Base-by-base conservation (phyloP, 2,329 filamentous ascomycete species). In the Colletotrichum agaves region DNA sequence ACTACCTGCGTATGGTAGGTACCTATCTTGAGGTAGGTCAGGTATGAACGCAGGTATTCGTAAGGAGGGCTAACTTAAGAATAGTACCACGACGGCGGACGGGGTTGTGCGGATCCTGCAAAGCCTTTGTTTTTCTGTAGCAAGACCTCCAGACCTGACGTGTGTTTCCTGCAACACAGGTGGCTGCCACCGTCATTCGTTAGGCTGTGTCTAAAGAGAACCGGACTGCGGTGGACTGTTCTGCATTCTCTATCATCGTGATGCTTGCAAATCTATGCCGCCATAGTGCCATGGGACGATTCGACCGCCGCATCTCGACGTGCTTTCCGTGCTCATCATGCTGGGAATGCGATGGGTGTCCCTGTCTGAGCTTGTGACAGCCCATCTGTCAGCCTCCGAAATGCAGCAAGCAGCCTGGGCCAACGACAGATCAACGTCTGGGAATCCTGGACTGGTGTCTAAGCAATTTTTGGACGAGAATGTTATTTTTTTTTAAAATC, bases 291-390 rank as follows among this genome's bases (percentile, higher is more conserved):
- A 61, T 44, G 52, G 21, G 52, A 35, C 23, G 37, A 44, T 60
- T 53, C 55, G 27, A 27, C 23, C 23, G 39, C 58, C 39, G 53
- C 53, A 19, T 47, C 23, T 47, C 44, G 46, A 56, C 43, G 33
- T 55, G 23, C 31, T 33, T 19, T 67, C 44, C 53, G 61, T 33
- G 17, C 47, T 49, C 65, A 39, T 55, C 64, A 59, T 55, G 61
- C 47, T 37, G 39, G 23, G 21, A 41, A 33, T 56, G 21, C 31
- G 21, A 67, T 60, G 61, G 65, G 23, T 65, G 53, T 55, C 65
- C 65, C 65, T 67, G 53, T 31, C 41, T 35, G 39, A 44, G 35
- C 21, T 35, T 60, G 61, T 60, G 64, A 61, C 61, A 43, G 17
- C 46, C 43, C 63, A n/a, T 19, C 11, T 21, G 3, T 21, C 49